These are phyloP conservation scores for Sporisorium sorghi DNA, from an alignment of 1,284 basidiomycete genomes.

Conservation along the genomic window DNA sequence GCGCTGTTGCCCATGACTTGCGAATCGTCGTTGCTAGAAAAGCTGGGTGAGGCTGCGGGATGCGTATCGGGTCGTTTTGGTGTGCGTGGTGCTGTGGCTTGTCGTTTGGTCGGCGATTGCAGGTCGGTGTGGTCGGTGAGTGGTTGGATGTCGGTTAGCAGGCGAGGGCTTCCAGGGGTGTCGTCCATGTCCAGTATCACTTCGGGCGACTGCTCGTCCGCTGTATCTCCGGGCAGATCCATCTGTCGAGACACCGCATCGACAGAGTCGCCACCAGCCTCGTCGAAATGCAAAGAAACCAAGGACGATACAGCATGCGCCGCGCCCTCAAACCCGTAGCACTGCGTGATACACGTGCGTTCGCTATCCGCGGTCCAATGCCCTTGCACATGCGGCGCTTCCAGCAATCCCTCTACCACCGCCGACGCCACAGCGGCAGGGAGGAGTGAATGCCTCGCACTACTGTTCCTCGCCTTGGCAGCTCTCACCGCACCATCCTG, in stretches of 20 bases:
- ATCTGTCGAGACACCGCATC: neutral
- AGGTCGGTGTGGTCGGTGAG: constrained; percentile 12
- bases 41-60: constrained; percentile 10
- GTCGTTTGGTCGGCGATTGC: constrained; percentile 30
- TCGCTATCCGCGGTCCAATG: constrained; percentile 12
- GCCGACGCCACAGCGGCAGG: constrained; percentile 2
- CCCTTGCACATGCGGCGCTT: neutral
- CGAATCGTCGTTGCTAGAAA: constrained; percentile 18
- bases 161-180: constrained; percentile 28
- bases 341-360: constrained; percentile 13
- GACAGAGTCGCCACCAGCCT: neutral
- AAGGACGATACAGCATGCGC: neutral
- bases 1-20: constrained; percentile 15
- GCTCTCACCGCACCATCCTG: neutral
- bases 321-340: neutral
- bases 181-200: constrained; percentile 31
- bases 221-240: too few relatives aligned
- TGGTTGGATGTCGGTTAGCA: neutral
- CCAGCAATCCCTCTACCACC: constrained; percentile 15
- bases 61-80: neutral
- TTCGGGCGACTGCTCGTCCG: constrained; percentile 1
- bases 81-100: neutral
- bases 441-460: neutral
- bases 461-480: neutral
- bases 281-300: neutral